These are phyloP conservation scores for Vaucheria bursata DNA, from an alignment of 352 stramenopile species.

Conservation along the genomic window DNA sequence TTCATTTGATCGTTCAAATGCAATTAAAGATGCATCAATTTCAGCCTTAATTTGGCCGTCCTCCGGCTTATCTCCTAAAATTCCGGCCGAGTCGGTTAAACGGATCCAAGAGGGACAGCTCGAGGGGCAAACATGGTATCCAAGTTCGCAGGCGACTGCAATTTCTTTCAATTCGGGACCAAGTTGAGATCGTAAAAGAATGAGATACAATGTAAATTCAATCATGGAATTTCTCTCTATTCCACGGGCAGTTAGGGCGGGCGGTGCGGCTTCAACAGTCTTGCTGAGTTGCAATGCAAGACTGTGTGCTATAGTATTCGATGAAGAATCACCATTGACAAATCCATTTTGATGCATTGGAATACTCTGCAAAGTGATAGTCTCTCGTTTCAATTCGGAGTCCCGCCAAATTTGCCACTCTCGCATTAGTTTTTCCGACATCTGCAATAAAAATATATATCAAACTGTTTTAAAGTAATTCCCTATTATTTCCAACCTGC, in stretches of 20 bases:
- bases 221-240: not conserved
- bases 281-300: too few species aligned
- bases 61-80: not conserved
- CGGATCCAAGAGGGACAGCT: not conserved
- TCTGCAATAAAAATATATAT: too few species aligned
- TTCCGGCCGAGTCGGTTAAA: not conserved
- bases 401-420: not conserved
- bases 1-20: not conserved
- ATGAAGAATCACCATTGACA: too few species aligned
- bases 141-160: not conserved
- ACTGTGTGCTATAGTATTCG: too few species aligned
- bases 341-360: too few species aligned
- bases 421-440: slow-evolving; percentile 1
- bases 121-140: not conserved
- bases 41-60: not conserved
- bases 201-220: not conserved
- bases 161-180: not conserved
- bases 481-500: too few species aligned
- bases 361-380: too few species aligned
- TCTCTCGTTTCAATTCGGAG: not conserved
- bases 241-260: not conserved
- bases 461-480: too few species aligned
- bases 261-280: not conserved
- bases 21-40: not conserved
- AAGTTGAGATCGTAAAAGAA: too few species aligned